A percentile compares a stretch with the other conserved stretches of the same genome.
These are phyloP conservation scores for Eucalyptus marginata DNA, from an alignment of 345 rosid species.

Conservation along the genomic window DNA sequence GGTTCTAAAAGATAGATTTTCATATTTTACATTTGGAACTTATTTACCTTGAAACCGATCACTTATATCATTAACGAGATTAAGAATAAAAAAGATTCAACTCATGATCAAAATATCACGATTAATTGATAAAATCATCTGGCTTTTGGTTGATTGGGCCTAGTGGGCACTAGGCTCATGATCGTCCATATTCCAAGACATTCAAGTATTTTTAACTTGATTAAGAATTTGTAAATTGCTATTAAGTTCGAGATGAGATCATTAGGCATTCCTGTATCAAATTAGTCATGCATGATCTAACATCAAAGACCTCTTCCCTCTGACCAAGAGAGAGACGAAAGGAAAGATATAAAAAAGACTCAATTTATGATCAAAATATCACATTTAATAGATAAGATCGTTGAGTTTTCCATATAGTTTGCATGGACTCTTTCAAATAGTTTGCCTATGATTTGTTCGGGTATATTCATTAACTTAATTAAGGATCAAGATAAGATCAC, in stretches of 20 bases:
- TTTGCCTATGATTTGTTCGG: not conserved
- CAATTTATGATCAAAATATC: no score
- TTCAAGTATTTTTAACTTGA: not conserved
- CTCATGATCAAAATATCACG: not conserved
- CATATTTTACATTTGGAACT: no score
- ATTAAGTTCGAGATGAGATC: not conserved
- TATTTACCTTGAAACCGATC: no score
- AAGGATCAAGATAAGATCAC: not conserved
- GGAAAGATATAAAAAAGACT: no score
- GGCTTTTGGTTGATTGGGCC: rapidly evolving
- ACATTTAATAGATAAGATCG: no score
- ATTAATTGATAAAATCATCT: rapidly evolving
- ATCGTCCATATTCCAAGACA: not conserved
- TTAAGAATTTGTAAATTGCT: not conserved
- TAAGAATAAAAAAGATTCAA: not conserved
- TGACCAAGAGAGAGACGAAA: not conserved
- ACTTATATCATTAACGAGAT: not conserved
- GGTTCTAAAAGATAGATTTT: no score
- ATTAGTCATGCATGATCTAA: not conserved
- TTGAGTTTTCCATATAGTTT: no score
- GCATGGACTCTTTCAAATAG: no score
- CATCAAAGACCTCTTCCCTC: not conserved
- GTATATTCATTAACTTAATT: not conserved
- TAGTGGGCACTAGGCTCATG: no score
- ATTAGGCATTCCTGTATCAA: rapidly evolving